A percentile compares a stretch with the other conserved stretches of the same genome.
phyloP scores from a whole-genome alignment of 2,329 filamentous ascomycete species.

The Venturia asperata region DNA sequence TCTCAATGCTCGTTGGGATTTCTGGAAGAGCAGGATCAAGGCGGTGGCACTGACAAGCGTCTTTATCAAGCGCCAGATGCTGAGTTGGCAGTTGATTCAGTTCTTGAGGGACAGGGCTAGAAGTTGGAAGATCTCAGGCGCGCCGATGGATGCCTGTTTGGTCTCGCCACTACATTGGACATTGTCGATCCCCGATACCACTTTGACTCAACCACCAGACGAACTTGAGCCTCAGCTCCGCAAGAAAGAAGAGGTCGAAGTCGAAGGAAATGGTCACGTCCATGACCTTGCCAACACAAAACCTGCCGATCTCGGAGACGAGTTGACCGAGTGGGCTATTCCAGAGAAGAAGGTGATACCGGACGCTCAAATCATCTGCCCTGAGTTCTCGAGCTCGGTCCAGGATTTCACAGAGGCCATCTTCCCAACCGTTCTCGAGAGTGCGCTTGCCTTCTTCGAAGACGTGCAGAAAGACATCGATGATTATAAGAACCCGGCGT shows the following conservation, averaged over 20 bases:
- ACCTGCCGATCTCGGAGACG: conserved; percentile 4
- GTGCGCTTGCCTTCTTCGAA: conserved; percentile 56
- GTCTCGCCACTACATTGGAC: conserved; percentile 23
- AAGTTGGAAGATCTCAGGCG: conserved; percentile 28
- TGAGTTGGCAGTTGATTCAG: conserved; percentile 24
- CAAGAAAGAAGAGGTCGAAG: background rate
- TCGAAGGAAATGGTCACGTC: background rate
- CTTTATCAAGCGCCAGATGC: conserved; percentile 25
- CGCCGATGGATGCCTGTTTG: conserved; percentile 24
- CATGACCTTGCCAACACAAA: background rate
- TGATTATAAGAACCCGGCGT: conserved; percentile 30
- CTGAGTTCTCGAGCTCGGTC: conserved; percentile 63
- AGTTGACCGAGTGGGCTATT: conserved; percentile 22
- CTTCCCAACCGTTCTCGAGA: conserved; percentile 48
- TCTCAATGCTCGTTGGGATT: conserved; percentile 45
- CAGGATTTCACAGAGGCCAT: conserved; percentile 53
- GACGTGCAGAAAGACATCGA: conserved; percentile 44
- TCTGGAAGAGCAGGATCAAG: conserved; percentile 16
- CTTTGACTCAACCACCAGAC: background rate
- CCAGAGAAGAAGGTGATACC: background rate
- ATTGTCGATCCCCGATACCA: background rate
- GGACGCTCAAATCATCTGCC: conserved; percentile 41
- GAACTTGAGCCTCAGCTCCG: conserved; percentile 1
- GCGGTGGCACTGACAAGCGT: conserved; percentile 26
- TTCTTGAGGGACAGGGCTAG: conserved; percentile 31